Percentiles rank a stretch among this genome's conserved stretches.
These are phyloP conservation scores for Colletotrichum destructivum DNA, from an alignment of 2,329 filamentous ascomycete genomes.

Conservation along the genomic window DNA sequence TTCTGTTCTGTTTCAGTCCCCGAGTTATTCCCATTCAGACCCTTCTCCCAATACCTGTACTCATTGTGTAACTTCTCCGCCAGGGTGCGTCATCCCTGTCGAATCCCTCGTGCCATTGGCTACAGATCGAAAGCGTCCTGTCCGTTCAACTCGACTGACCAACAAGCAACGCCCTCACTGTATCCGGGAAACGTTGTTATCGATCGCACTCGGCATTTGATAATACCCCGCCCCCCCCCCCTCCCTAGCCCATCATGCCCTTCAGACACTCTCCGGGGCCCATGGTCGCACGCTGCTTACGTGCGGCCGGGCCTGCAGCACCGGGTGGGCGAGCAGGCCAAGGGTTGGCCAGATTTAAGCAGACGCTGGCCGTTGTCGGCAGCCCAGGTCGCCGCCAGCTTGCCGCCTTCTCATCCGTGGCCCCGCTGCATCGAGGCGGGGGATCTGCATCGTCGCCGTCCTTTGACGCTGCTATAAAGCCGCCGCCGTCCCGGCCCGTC, in stretches of 20 bases:
- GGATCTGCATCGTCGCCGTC: conserved; percentile 23
- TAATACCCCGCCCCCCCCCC: conserved; percentile 11
- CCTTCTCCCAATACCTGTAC: too few species aligned
- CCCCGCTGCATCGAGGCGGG: conserved; percentile 32
- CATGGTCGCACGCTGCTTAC: conserved; percentile 33
- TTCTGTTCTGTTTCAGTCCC: conserved; percentile 1
- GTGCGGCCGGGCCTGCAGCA: conserved; percentile 14
- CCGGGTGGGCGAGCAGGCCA: conserved; percentile 12
- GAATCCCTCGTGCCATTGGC: background rate
- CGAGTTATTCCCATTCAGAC: background rate
- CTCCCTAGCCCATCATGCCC: conserved; percentile 26
- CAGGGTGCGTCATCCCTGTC: conserved; percentile 15
- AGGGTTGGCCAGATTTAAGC: conserved; percentile 25
- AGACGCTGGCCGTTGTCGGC: conserved; percentile 22
- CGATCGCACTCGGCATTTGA: conserved; percentile 13
- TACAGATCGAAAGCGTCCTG: too few species aligned
- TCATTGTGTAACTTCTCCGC: conserved; percentile 8
- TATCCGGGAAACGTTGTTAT: background rate
- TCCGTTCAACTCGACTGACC: background rate
- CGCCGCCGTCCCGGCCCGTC: conserved; percentile 17
- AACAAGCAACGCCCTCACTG: conserved; percentile 4
- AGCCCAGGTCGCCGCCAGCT: conserved; percentile 30
- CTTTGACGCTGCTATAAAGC: conserved; percentile 31
- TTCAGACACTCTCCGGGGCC: conserved; percentile 33
- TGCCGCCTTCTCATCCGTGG: conserved; percentile 34